Conservation (phyloP, 2,329 filamentous ascomycete species). For the Penicillium paneum region DNA sequence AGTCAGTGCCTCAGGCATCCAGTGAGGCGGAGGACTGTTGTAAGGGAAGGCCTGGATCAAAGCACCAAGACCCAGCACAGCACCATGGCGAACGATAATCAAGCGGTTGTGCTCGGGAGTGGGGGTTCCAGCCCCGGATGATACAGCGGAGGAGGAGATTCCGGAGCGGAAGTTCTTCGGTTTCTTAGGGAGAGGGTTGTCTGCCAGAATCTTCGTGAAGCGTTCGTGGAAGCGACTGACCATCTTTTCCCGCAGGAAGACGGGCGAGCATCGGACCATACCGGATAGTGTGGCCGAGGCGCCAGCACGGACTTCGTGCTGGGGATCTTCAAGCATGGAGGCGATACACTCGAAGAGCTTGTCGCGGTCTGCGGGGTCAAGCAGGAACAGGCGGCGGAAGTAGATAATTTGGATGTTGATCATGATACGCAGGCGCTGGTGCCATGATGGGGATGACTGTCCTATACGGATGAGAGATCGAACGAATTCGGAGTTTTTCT, state of each 20-base stretch:
- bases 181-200: slow-evolving; percentile 82
- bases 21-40: slow-evolving; percentile 81
- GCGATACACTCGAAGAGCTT: slow-evolving; percentile 88
- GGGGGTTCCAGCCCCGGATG: slow-evolving; percentile 48
- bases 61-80: slow-evolving; percentile 84
- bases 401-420: slow-evolving; percentile 99
- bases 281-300: slow-evolving; percentile 91
- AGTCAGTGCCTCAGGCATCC: slow-evolving; percentile 91
- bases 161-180: slow-evolving; percentile 38
- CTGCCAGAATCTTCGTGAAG: slow-evolving; percentile 72
- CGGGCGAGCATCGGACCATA: slow-evolving; percentile 95
- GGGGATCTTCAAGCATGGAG: slow-evolving; percentile 85
- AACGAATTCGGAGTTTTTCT: slow-evolving; percentile 82
- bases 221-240: slow-evolving; percentile 71
- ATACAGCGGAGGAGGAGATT: slow-evolving; percentile 39
- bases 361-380: slow-evolving; percentile 69
- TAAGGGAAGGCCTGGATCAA: slow-evolving; percentile 96
- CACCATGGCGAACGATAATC: slow-evolving; percentile 79
- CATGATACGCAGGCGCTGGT: slow-evolving; percentile 87
- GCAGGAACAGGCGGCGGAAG: slow-evolving; percentile 91
- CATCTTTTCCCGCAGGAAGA: slow-evolving; percentile 71
- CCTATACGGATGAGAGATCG: slow-evolving; percentile 83
- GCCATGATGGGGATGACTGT: slow-evolving; percentile 80
- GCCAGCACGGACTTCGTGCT: slow-evolving; percentile 90
- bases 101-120: slow-evolving; percentile 63